Evolutionary conservation across 768 basidiomycete species (phyloP).

Genomic region (Termitomyces titanicus): DNA sequence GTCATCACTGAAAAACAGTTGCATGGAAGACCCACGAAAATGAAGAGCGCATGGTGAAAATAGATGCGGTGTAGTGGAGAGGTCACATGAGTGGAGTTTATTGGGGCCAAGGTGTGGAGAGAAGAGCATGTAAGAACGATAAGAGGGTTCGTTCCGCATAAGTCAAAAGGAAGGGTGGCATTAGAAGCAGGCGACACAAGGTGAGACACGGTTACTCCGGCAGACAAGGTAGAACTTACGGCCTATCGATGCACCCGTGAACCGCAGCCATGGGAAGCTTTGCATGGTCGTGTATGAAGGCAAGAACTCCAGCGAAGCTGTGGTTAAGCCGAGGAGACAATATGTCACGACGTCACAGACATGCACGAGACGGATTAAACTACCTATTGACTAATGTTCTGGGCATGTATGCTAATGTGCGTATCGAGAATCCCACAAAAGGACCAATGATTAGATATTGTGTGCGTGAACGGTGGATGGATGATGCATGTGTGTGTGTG

Average conservation of each 20-base stretch:
- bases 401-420: neutral
- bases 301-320: neutral
- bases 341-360: slow-evolving; percentile 2
- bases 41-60: slow-evolving; percentile 6
- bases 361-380: neutral
- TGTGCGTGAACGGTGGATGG: neutral
- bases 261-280: slow-evolving; percentile 56
- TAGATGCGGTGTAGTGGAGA: neutral
- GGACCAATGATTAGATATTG: neutral
- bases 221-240: slow-evolving; percentile 34
- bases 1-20: slow-evolving; percentile 40
- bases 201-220: slow-evolving; percentile 7
- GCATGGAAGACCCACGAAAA: slow-evolving; percentile 2
- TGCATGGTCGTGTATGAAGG: slow-evolving; percentile 30
- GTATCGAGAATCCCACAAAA: neutral
- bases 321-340: neutral
- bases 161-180: neutral
- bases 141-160: slow-evolving; percentile 2
- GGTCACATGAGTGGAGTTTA: slow-evolving; percentile 6
- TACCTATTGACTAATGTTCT: neutral
- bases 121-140: neutral
- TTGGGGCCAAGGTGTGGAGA: neutral
- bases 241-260: slow-evolving; percentile 41
- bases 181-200: slow-evolving; percentile 4
- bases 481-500: neutral